These are phyloP conservation scores for Claviceps capensis DNA, from an alignment of 2,329 filamentous ascomycete genomes.

Conservation along the genomic window DNA sequence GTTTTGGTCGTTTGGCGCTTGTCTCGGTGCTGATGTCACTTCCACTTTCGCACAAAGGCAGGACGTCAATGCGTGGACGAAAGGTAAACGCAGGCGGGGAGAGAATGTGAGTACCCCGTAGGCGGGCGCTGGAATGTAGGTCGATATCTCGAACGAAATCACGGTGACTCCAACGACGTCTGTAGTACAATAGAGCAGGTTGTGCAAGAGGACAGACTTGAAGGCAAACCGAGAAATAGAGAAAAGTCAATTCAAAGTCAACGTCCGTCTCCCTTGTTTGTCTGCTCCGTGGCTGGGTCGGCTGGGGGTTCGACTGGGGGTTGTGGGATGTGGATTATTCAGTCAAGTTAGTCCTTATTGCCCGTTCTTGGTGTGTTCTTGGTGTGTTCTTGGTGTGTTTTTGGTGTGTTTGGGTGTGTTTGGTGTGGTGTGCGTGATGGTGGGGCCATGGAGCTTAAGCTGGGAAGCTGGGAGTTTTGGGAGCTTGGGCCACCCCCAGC, in stretches of 20 bases:
- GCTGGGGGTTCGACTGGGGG: neutral
- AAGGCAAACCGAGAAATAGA: neutral
- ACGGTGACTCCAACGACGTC: neutral
- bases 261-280: neutral
- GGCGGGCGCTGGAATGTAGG: too few species aligned
- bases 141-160: too few species aligned
- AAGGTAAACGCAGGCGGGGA: neutral
- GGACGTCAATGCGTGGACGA: neutral
- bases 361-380: neutral
- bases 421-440: neutral
- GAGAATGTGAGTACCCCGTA: too few species aligned
- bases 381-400: neutral
- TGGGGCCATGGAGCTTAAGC: neutral
- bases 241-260: neutral
- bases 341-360: neutral
- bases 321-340: neutral
- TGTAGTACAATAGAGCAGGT: neutral
- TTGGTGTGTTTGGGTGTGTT: neutral
- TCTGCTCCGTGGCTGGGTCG: neutral
- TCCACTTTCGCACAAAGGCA: neutral
- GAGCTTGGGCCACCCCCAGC: neutral
- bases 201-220: neutral
- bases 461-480: neutral
- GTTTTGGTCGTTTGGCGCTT: neutral
- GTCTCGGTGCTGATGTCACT: constrained; percentile 1